A percentile compares a stretch with the other conserved stretches of the same genome.
phyloP scores from a whole-genome alignment of 2,329 filamentous ascomycete species.

The Hirsutella thompsonii region DNA sequence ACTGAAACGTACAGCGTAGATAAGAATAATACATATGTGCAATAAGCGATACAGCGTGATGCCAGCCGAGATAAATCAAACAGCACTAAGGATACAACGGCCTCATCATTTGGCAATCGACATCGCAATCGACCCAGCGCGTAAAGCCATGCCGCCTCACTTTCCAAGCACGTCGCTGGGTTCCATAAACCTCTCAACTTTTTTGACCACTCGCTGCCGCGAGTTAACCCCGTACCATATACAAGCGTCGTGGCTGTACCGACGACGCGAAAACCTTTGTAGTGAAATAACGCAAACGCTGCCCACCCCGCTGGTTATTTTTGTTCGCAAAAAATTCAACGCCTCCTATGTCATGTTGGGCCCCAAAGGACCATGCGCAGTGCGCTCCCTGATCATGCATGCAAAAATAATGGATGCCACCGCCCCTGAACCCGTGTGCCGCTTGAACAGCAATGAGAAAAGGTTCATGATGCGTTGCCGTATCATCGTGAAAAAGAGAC shows the following conservation, averaged over 20 bases:
- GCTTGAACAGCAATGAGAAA: neutral
- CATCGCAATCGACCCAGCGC: too few relatives aligned
- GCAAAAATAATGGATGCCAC: neutral
- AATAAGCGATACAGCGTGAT: too few relatives aligned
- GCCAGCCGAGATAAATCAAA: too few relatives aligned
- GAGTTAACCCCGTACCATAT: neutral
- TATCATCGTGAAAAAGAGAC: neutral
- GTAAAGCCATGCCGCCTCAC: too few relatives aligned
- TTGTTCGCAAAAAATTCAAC: neutral
- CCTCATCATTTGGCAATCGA: too few relatives aligned
- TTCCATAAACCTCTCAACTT: neutral
- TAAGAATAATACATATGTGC: too few relatives aligned
- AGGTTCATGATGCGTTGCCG: neutral
- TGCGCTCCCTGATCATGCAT: neutral
- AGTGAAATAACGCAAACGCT: conserved; percentile 1
- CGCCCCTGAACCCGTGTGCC: neutral
- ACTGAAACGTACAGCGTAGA: too few relatives aligned
- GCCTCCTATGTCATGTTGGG: neutral
- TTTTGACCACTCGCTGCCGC: neutral
- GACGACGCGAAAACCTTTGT: too few relatives aligned
- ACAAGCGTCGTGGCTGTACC: too few relatives aligned
- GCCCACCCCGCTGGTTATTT: neutral
- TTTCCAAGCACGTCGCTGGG: too few relatives aligned
- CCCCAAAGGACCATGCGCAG: neutral
- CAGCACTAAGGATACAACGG: too few relatives aligned